A percentile compares a stretch with the other conserved stretches of the same genome.
Evolutionary conservation across 306 rosid genomes (phyloP).

Genomic region (Cucurbita pepo): DNA sequence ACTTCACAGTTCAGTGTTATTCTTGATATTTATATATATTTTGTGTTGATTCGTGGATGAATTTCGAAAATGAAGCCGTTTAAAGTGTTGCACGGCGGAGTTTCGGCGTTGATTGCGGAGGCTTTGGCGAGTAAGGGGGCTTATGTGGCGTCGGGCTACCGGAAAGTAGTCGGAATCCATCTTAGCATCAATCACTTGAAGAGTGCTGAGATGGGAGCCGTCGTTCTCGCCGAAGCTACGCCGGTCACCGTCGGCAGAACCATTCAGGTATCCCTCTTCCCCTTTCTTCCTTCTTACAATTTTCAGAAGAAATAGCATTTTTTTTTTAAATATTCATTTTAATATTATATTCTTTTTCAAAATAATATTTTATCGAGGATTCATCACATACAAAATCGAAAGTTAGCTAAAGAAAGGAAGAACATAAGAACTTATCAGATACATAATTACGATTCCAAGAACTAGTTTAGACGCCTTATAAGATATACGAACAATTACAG

Average conservation of each 20-base stretch:
- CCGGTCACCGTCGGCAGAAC: conserved; percentile 54
- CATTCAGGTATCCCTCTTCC: conserved; percentile 34
- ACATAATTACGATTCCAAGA: no score
- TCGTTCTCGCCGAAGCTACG: conserved; percentile 47
- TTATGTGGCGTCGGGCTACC: conserved; percentile 56
- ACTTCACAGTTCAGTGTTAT: no score
- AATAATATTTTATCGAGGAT: no score
- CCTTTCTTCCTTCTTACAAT: not conserved
- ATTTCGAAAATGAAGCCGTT: conserved; percentile 37
- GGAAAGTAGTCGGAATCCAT: conserved; percentile 73
- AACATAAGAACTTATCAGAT: no score
- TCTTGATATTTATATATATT: no score
- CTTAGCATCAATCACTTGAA: conserved; percentile 76
- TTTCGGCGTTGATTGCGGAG: conserved; percentile 79
- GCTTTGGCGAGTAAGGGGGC: conserved; percentile 57
- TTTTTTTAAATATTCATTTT: no score
- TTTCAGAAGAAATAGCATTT: no score
- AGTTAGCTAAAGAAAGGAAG: no score
- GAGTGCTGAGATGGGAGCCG: conserved; percentile 54
- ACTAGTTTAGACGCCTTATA: no score
- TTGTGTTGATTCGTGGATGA: not conserved
- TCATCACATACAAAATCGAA: no score
- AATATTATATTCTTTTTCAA: no score
- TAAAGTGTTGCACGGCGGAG: conserved; percentile 92
- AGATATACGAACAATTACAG: no score